Evolutionary conservation across 2,329 filamentous ascomycete species (phyloP), one percentile per base, ranked within the genome.

Genomic region (Ceratocystis variospora): DNA sequence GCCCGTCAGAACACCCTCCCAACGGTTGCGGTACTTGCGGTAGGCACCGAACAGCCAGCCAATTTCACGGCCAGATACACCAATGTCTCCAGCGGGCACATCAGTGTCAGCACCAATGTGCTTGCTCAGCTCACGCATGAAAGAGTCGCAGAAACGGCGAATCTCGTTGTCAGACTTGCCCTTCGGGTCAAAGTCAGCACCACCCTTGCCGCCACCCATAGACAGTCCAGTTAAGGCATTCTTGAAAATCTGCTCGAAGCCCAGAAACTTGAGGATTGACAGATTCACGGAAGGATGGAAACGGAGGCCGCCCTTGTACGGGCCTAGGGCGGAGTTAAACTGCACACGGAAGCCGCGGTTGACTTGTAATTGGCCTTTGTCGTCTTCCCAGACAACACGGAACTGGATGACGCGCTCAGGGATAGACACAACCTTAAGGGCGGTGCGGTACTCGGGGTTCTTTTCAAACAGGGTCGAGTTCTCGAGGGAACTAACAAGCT

Each of bases 191-290:
- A 99, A 97, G 82, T 97, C 94, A 76, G 93, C 87, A 74, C 94
- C 94, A 79, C 94, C 94, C 82, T 97, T 97, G 74, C 89, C 94
- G 80, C 94, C 94, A 71, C 94, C 94, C 86, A 99, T 96, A 73
- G 73, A 77, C 80, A 76, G 79, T 74, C 94, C 94, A 69, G 94
- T 97, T 72, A 97, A 81, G 71, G 94, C 94, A 89, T 97, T 97
- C 85, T 97, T 97, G 84, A 97, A 97, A 80, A 93, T 95, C 81
- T 97, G 94, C 86, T 99, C 94, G 74, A 97, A 97, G 71, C 93
- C 94, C 75, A 99, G 84, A 81, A 97, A 97, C 82, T 99, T 99
- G 73, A 99, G 85, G 74, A 87, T 85, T 69, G 83, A 86, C 74
- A 87, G 76, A 78, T 88, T 94, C 77, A 94, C 90, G 10, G 87